phyloP scores from a whole-genome alignment of 2,329 filamentous ascomycete species.

The Escovopsis sp. region DNA sequence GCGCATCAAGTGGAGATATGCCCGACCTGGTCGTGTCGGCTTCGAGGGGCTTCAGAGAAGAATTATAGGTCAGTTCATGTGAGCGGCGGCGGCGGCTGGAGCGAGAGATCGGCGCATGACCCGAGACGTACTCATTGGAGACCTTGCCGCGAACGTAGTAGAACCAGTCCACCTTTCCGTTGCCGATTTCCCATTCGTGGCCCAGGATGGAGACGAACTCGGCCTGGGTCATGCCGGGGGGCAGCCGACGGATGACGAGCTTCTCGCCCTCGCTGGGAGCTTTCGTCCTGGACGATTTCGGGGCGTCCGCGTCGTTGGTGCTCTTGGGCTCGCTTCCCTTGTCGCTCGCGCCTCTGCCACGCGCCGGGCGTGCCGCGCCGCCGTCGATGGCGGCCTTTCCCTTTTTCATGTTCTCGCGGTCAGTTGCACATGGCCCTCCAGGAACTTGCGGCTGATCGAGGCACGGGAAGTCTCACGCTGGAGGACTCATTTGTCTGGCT shows the following conservation, averaged over 20 bases:
- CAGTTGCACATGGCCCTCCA: not conserved
- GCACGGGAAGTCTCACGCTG: slow-evolving; percentile 14
- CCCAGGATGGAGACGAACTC: slow-evolving; percentile 65
- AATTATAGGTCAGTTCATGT: slow-evolving; percentile 6
- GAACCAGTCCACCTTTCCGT: slow-evolving; percentile 74
- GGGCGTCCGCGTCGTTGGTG: slow-evolving; percentile 15
- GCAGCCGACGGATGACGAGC: slow-evolving; percentile 68
- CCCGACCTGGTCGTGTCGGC: slow-evolving; percentile 64
- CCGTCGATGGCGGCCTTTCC: slow-evolving; percentile 7
- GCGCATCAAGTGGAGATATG: slow-evolving; percentile 69
- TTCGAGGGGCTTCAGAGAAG: slow-evolving; percentile 53
- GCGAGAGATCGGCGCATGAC: not conserved
- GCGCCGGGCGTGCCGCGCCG: slow-evolving; percentile 9
- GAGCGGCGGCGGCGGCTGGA: not conserved
- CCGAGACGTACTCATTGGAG: slow-evolving; percentile 57
- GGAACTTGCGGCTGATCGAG: not conserved
- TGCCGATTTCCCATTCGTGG: slow-evolving; percentile 66
- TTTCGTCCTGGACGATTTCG: slow-evolving; percentile 18
- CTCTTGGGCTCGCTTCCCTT: slow-evolving; percentile 14
- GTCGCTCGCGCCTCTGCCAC: slow-evolving; percentile 14
- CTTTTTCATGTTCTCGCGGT: slow-evolving; percentile 5
- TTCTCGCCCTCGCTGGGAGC: slow-evolving; percentile 50
- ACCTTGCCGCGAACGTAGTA: slow-evolving; percentile 54
- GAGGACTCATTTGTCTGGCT: slow-evolving; percentile 14
- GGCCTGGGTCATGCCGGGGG: slow-evolving; percentile 65